Base-by-base conservation (phyloP, 2,329 filamentous ascomycete genomes). In the Trichoderma aggressivum region DNA sequence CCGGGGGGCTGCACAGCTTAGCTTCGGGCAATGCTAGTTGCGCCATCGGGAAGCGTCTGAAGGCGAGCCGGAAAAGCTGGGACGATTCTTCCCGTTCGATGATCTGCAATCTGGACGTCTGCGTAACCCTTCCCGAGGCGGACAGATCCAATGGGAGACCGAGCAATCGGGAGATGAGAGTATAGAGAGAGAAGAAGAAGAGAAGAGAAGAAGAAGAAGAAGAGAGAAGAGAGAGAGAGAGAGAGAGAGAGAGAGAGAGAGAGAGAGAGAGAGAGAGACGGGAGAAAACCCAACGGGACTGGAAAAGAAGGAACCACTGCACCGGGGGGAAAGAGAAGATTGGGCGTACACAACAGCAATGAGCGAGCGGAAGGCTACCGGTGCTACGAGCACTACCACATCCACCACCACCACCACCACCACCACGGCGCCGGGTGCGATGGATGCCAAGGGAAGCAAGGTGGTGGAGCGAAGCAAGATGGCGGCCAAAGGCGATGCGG, bases 291-390 rank as follows among this genome's bases (percentile, higher is more conserved):
- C 55, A 32, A 59, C 43, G n/a, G 39, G 28, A 26, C 39, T 50
- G n/a, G 34, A 28, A 32, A n/a, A 39, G 24, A 32, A 67, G 32
- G 34, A 39, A 39, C 18, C 58, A 50, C 26, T 7, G n/a, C n/a
- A n/a, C n/a, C 11, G n/a, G 32, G 16, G 24, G 10, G n/a, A 11
- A 26, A 24, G 63, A 53, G 21, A 28, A 36, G 18, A 55, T 21
- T 50, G 7, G 63, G 68, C 32, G 70, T 53, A 66, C 68, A 72
- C 75, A 76, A 72, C 76, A 70, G 67, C 58, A 14, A 80, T 80
- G 78, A 80, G 75, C 72, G 78, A 79, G 75, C 78, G 77, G 75
- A 78, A 78, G 73, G 75, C 77, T 74, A 75, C 76, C 71, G 75
- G 34, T 60, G 59, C 77, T 72, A 53, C 67, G 16, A 47, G 59